Conservation (phyloP, 768 basidiomycete genomes). For the Kwoniella bestiolae region DNA sequence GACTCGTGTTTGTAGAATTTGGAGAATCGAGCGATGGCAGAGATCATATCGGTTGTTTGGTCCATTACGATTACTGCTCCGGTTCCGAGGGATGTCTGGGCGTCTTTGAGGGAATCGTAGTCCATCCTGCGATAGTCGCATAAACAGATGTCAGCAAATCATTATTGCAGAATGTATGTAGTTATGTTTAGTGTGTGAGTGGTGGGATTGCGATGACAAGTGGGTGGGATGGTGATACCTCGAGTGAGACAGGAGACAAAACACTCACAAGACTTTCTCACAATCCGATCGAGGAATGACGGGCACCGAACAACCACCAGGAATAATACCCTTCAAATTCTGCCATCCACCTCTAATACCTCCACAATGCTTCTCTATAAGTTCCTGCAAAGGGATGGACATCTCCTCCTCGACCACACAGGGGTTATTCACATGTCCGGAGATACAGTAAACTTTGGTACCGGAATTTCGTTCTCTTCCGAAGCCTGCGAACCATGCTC, state of each 20-base stretch:
- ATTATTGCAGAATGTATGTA: no score
- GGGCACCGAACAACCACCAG: conserved; percentile 92
- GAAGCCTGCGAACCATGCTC: conserved; percentile 88
- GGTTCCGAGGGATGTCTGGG: conserved; percentile 93
- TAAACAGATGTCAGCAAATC: no score
- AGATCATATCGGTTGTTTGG: conserved; percentile 92
- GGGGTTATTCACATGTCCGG: conserved; percentile 97
- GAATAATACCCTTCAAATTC: conserved; percentile 93
- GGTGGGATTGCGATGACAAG: no score
- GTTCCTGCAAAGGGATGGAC: conserved; percentile 91
- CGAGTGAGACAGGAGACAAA: no score
- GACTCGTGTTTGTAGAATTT: conserved; percentile 99
- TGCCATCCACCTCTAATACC: conserved; percentile 95
- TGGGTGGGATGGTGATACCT: no score
- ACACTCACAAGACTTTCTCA: conserved; percentile 85
- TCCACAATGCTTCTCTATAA: conserved; percentile 96
- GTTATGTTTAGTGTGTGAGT: no score
- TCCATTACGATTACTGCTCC: conserved; percentile 99
- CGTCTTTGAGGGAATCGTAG: conserved; percentile 95
- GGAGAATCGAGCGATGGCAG: conserved; percentile 91
- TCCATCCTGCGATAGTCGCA: conserved; percentile 98
- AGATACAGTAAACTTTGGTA: conserved; percentile 96
- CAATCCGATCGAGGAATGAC: conserved; percentile 82
- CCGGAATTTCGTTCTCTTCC: conserved; percentile 91
- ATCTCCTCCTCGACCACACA: conserved; percentile 99